Percentiles rank a stretch among this genome's conserved stretches.
These are phyloP conservation scores for Schizosaccharomyces osmophilus DNA, from an alignment of 805 yeast species.

Conservation along the genomic window DNA sequence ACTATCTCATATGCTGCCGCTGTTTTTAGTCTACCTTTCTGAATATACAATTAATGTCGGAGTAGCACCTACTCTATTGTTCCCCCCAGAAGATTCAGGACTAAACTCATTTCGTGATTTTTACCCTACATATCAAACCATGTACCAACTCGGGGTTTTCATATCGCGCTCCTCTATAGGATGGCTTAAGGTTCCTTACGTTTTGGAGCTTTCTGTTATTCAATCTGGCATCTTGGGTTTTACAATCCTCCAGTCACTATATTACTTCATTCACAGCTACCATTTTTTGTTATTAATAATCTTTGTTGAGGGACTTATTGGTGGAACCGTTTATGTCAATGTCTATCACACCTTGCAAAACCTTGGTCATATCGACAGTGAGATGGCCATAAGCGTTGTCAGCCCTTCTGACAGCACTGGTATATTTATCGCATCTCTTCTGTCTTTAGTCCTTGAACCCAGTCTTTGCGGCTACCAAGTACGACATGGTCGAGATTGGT, in stretches of 20 bases:
- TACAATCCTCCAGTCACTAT: slow-evolving; percentile 40
- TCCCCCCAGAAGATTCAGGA: slow-evolving; percentile 2
- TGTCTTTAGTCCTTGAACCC: slow-evolving; percentile 55
- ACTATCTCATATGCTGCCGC: slow-evolving; percentile 48
- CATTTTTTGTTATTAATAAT: slow-evolving; percentile 38
- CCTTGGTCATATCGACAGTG: slow-evolving; percentile 27
- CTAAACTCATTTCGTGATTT: background rate
- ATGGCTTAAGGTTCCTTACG: slow-evolving; percentile 29
- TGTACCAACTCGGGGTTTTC: slow-evolving; percentile 45
- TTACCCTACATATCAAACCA: background rate
- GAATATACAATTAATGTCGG: slow-evolving; percentile 87
- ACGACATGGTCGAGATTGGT: slow-evolving; percentile 54
- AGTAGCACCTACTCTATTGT: slow-evolving; percentile 14
- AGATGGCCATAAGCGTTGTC: slow-evolving; percentile 62
- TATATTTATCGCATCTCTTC: slow-evolving; percentile 51
- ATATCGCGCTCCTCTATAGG: slow-evolving; percentile 67
- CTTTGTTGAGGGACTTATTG: slow-evolving; percentile 67
- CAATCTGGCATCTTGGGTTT: slow-evolving; percentile 41
- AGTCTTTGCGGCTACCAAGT: slow-evolving; percentile 49
- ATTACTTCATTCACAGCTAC: slow-evolving; percentile 30
- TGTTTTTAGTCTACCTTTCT: slow-evolving; percentile 56
- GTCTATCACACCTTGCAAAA: slow-evolving; percentile 62
- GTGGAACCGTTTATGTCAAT: slow-evolving; percentile 77
- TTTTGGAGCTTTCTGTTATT: slow-evolving; percentile 38
- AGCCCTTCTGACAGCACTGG: slow-evolving; percentile 73